Evolutionary conservation across 164 flowering plant species (phyloP).

Genomic region (Hamamelis virginiana): DNA sequence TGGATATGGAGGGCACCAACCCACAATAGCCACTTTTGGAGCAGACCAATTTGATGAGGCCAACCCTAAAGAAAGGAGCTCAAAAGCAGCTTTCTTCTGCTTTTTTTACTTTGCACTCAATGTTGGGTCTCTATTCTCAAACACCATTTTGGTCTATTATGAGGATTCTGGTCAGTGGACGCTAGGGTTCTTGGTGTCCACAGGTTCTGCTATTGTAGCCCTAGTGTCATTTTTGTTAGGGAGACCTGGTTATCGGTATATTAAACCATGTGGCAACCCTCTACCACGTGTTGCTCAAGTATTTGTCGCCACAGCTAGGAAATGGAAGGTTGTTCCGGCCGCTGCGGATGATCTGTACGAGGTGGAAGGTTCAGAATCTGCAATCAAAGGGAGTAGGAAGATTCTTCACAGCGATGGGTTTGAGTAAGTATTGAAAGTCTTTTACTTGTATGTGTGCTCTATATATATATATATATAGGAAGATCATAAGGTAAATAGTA

Average conservation of each 20-base stretch:
- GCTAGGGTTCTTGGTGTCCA: conserved; percentile 61
- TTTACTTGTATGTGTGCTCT: no score
- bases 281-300: conserved; percentile 80
- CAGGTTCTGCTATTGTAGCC: conserved; percentile 60
- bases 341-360: conserved; percentile 52
- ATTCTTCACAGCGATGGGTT: conserved; percentile 65
- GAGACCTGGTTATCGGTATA: conserved; percentile 42
- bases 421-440: conserved; percentile 29
- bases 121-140: conserved; percentile 75
- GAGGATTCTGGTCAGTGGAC: conserved; percentile 83
- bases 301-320: conserved; percentile 55
- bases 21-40: conserved; percentile 90
- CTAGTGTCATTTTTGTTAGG: conserved; percentile 46
- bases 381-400: conserved; percentile 77
- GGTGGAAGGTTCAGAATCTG: conserved; percentile 64
- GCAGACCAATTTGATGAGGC: conserved; percentile 78
- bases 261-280: conserved; percentile 77
- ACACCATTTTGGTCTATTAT: conserved; percentile 75
- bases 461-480: no score
- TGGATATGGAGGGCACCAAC: conserved; percentile 94
- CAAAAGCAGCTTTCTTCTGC: conserved; percentile 60
- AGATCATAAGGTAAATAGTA: no score
- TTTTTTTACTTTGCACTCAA: conserved; percentile 86
- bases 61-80: conserved; percentile 26
- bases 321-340: conserved; percentile 42